Evolutionary conservation across 192 early-diverging fungal genomes (phyloP).

Genomic region (Entomortierella parvispora): DNA sequence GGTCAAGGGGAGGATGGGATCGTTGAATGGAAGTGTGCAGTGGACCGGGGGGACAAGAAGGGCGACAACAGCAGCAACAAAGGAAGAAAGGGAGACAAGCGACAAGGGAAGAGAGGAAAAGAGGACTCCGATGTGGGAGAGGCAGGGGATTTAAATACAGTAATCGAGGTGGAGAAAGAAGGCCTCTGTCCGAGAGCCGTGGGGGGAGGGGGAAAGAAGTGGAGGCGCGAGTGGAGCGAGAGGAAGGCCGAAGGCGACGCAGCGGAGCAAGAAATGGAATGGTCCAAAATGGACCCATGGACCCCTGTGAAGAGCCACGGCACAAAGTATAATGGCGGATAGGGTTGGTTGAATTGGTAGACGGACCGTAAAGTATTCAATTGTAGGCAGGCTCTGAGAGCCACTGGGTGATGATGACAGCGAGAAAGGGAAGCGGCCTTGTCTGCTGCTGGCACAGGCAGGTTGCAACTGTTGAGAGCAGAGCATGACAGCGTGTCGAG

Average conservation of each 20-base stretch:
- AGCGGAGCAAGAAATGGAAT: background rate
- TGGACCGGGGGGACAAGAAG: background rate
- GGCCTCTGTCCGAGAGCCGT: conserved; percentile 26
- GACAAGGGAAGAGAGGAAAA: conserved; percentile 18
- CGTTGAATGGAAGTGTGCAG: background rate
- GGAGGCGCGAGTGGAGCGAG: background rate
- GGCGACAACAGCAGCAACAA: conserved; percentile 7
- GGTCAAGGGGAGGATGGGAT: conserved; percentile 4
- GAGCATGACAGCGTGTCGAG: no score
- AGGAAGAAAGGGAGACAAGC: conserved; percentile 20
- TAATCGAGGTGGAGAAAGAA: conserved; percentile 27
- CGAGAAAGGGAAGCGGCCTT: no score
- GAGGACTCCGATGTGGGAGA: background rate
- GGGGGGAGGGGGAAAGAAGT: conserved; percentile 10
- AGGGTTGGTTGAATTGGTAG: no score
- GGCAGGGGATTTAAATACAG: conserved; percentile 9
- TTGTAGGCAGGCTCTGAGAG: no score
- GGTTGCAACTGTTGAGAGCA: no score
- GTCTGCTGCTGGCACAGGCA: no score
- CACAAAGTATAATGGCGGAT: no score
- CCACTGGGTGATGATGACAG: no score
- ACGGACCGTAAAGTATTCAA: no score
- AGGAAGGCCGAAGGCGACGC: background rate
- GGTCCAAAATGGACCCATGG: background rate
- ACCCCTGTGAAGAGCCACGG: background rate